phyloP scores from a whole-genome alignment of 257 asterid genomes.

The Linderniella brevidens region DNA sequence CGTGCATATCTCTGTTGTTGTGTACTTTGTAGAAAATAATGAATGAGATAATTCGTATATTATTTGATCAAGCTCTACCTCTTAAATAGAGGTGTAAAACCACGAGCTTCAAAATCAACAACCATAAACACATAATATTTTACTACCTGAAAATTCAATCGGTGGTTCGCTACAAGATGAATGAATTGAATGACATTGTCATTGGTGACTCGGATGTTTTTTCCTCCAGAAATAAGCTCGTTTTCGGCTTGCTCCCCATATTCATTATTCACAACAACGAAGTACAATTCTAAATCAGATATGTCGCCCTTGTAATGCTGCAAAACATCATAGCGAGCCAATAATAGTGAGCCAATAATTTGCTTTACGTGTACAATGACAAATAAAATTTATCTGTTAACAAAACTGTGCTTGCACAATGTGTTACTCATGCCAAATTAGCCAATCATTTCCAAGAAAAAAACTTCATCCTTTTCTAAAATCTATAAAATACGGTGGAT shows the following conservation, averaged over 20 bases:
- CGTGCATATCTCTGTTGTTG: conserved; percentile 3
- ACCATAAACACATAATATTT: background rate
- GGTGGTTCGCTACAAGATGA: conserved; percentile 89
- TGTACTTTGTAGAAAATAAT: background rate
- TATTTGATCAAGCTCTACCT: background rate
- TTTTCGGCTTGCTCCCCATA: conserved; percentile 96
- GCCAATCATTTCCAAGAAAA: too few relatives aligned
- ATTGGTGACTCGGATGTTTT: conserved; percentile 61
- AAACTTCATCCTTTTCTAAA: too few relatives aligned
- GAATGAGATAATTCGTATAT: background rate
- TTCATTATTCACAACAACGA: conserved; percentile 76
- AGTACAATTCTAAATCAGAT: conserved; percentile 73
- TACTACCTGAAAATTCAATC: conserved; percentile 80
- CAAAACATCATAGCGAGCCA: conserved; percentile 14
- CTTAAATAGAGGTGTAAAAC: too few relatives aligned
- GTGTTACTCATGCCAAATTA: too few relatives aligned
- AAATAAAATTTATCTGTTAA: background rate
- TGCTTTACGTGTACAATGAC: background rate
- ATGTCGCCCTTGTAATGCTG: conserved; percentile 75
- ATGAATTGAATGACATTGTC: conserved; percentile 87
- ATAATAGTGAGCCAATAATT: background rate
- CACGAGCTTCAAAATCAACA: background rate
- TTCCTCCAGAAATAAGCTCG: conserved; percentile 84
- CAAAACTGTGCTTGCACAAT: too few relatives aligned
- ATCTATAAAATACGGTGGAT: too few relatives aligned